phyloP scores from a whole-genome alignment of 2,329 filamentous ascomycete genomes.

The Tolypocladium inflatum region DNA sequence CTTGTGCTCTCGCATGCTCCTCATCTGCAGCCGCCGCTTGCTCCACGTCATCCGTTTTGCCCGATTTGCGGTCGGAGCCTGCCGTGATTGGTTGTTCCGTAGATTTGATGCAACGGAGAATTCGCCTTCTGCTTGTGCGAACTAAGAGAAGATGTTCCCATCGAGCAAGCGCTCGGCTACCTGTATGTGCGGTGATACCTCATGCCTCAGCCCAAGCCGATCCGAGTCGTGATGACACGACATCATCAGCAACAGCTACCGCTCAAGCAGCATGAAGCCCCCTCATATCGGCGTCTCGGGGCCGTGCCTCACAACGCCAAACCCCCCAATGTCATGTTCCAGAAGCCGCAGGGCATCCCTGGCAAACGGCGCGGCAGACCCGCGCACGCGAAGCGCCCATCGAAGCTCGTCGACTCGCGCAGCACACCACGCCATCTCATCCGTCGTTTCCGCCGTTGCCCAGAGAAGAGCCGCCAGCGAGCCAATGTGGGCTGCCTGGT shows the following conservation, averaged over 20 bases:
- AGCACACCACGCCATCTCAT: conserved; percentile 29
- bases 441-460: conserved; percentile 25
- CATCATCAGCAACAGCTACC: too few species aligned
- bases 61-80: background rate
- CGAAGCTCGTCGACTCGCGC: conserved; percentile 28
- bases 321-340: conserved; percentile 21
- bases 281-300: background rate
- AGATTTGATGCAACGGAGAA: too few species aligned
- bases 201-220: too few species aligned
- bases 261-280: too few species aligned
- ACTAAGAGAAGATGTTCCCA: too few species aligned
- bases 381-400: conserved; percentile 31
- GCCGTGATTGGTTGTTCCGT: background rate
- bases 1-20: conserved; percentile 17
- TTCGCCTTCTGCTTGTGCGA: too few species aligned
- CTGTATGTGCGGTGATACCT: too few species aligned
- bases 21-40: conserved; percentile 10
- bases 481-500: conserved; percentile 32
- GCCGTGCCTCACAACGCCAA: conserved; percentile 13
- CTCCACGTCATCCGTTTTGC: background rate
- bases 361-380: conserved; percentile 27
- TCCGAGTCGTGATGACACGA: too few species aligned
- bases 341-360: conserved; percentile 28
- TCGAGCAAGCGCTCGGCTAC: too few species aligned
- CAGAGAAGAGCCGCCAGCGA: conserved; percentile 31